A percentile compares a stretch with the other conserved stretches of the same genome.
Evolutionary conservation across 2,329 filamentous ascomycete genomes (phyloP).

Genomic region (Nothophoma quercina): DNA sequence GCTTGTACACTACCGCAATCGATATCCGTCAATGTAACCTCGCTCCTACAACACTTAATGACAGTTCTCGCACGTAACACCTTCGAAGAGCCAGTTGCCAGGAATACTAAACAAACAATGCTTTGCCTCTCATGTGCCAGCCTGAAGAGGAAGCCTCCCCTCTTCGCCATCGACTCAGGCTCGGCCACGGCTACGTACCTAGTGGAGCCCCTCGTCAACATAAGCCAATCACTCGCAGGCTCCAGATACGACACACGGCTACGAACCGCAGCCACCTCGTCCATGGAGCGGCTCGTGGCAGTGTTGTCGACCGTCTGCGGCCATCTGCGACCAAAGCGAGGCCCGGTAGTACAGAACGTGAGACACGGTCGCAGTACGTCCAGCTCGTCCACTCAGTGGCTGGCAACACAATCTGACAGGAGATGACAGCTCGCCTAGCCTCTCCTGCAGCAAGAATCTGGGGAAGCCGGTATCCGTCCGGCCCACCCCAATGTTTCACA

Average conservation of each 20-base stretch:
- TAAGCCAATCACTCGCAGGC: neutral
- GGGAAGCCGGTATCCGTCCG: constrained; percentile 33
- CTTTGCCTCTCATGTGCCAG: neutral
- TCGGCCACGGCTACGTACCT: neutral
- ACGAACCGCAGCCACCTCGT: neutral
- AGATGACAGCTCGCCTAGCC: constrained; percentile 25
- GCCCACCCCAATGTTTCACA: constrained; percentile 18
- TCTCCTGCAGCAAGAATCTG: constrained; percentile 15
- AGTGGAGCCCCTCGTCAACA: neutral
- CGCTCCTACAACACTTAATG: no score
- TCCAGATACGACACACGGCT: neutral
- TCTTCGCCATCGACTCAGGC: neutral
- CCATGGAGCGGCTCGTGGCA: constrained; percentile 7
- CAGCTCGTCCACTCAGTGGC: constrained; percentile 5
- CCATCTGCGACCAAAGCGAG: constrained; percentile 10
- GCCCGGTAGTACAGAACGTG: constrained; percentile 17
- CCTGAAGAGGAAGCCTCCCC: neutral
- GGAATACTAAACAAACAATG: neutral
- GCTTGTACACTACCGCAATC: constrained; percentile 1
- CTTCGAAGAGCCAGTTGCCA: neutral
- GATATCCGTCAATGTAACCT: constrained; percentile 3
- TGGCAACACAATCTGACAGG: constrained; percentile 5
- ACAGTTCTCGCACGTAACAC: neutral
- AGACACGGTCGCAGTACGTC: constrained; percentile 13
- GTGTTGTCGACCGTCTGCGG: neutral